Base-by-base conservation (phyloP, 768 basidiomycete genomes). In the Termitomyces eurrhizus region DNA sequence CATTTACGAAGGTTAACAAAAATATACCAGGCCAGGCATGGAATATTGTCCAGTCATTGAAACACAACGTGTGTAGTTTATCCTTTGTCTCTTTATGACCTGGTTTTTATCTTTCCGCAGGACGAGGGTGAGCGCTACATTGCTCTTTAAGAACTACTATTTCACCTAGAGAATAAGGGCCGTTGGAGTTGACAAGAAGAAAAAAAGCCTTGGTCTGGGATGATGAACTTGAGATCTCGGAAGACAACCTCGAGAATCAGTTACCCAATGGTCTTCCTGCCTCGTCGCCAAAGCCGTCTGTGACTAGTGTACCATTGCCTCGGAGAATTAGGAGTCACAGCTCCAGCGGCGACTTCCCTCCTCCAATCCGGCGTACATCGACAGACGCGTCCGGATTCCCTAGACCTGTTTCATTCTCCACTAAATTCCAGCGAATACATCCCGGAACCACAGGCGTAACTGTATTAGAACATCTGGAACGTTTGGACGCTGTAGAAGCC, bases 371-470 rank as follows among this genome's bases (percentile, higher is more conserved):
- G 33, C 79, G 87, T 46, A 80, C 80, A 45, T 87, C 87, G 37
- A 84, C 84, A 13, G 85, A 89, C 67, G 77, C 79, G 33, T 78
- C 83, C 7, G 89, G 88, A 52, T 78, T 80, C 29, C 80, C 84
- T 21, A 82, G 92, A 37, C 92, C 92, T 0, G 88, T 93, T 14
- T 89, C 91, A 4, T 92, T 93, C 70, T 85, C 87, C 13, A 83
- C 87, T n/a, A 93, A 92, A 73, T 90, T 90, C 72, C 85, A 89
- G 68, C 83, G 86, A 52, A 87, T 93, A 37, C 89, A 92, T 68
- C 91, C 91, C 50, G 90, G 89, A 41, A 92, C 91, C 33, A 93
- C 91, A 0, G 93, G 93, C 12, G 92, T 94, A 29, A 88, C 86
- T 11, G 87, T 94, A 52, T 79, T 95, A 41, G 90, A 92, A 67